These are phyloP conservation scores for Sphaerulina musiva DNA, from an alignment of 2,329 filamentous ascomycete genomes.

Conservation along the genomic window DNA sequence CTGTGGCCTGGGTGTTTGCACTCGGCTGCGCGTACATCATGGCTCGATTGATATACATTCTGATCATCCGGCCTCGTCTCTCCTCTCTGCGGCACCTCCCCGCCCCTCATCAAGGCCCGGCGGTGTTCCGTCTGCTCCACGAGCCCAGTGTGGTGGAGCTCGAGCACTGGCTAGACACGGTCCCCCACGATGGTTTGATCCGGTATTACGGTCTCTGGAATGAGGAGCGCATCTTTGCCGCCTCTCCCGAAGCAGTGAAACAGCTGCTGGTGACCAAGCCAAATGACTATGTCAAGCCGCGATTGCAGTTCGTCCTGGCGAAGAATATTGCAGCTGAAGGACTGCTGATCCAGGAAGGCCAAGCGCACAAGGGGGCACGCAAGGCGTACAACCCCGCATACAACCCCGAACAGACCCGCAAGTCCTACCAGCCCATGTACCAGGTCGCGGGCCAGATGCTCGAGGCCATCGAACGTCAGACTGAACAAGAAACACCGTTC, in stretches of 20 bases:
- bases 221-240: slow-evolving; percentile 10
- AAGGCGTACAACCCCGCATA: slow-evolving; percentile 12
- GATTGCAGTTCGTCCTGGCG: slow-evolving; percentile 8
- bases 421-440: slow-evolving; percentile 15
- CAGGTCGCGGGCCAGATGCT: slow-evolving; percentile 2
- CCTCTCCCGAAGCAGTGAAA: slow-evolving; percentile 4
- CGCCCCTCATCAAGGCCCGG: slow-evolving; percentile 7
- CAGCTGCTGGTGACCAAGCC: slow-evolving; percentile 8
- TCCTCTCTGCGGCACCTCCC: slow-evolving; percentile 6
- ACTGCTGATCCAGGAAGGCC: slow-evolving; percentile 15
- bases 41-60: background rate
- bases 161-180: slow-evolving; percentile 12
- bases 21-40: background rate
- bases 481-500: background rate
- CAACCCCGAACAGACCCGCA: slow-evolving; percentile 5
- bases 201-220: slow-evolving; percentile 16
- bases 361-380: slow-evolving; percentile 9
- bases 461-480: slow-evolving; percentile 2
- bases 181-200: slow-evolving; percentile 13
- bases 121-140: slow-evolving; percentile 9
- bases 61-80: background rate
- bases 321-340: slow-evolving; percentile 7
- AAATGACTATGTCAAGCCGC: slow-evolving; percentile 11
- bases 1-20: background rate
- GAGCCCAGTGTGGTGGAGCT: slow-evolving; percentile 12